phyloP scores from a whole-genome alignment of 768 basidiomycete species.

The Mycena rosella region DNA sequence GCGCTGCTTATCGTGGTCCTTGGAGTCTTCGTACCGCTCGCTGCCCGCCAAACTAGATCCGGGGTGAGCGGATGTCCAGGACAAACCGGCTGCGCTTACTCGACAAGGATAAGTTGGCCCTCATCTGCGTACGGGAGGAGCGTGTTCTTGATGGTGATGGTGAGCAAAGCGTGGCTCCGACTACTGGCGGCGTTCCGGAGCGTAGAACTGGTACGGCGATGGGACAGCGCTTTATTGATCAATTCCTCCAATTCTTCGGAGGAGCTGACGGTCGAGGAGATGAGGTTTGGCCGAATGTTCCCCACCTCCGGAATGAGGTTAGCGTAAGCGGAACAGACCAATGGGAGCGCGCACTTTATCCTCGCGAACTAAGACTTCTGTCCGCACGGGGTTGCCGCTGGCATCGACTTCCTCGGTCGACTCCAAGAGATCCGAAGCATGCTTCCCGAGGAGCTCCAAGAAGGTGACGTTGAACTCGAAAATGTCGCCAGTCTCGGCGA shows the following conservation, averaged over 20 bases:
- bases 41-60: constrained; percentile 49
- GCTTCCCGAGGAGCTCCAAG: constrained; percentile 50
- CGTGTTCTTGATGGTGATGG: constrained; percentile 48
- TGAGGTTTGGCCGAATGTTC: constrained; percentile 46
- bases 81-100: constrained; percentile 39
- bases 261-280: constrained; percentile 40
- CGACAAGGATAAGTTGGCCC: constrained; percentile 51
- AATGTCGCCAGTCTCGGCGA: constrained; percentile 34
- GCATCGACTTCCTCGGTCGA: constrained; percentile 39
- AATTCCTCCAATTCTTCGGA: constrained; percentile 49
- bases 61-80: not conserved
- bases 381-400: constrained; percentile 42
- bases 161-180: constrained; percentile 51
- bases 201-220: constrained; percentile 48
- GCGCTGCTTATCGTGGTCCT: constrained; percentile 50
- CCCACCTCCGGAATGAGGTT: constrained; percentile 30
- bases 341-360: constrained; percentile 42
- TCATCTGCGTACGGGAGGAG: constrained; percentile 50
- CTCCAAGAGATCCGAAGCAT: constrained; percentile 47
- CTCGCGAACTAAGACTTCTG: constrained; percentile 46
- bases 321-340: not conserved
- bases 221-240: constrained; percentile 44
- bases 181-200: constrained; percentile 47
- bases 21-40: constrained; percentile 52
- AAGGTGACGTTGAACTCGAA: constrained; percentile 51